Conservation (phyloP, 495 filamentous ascomycete species). For the Trichoderma virens region DNA sequence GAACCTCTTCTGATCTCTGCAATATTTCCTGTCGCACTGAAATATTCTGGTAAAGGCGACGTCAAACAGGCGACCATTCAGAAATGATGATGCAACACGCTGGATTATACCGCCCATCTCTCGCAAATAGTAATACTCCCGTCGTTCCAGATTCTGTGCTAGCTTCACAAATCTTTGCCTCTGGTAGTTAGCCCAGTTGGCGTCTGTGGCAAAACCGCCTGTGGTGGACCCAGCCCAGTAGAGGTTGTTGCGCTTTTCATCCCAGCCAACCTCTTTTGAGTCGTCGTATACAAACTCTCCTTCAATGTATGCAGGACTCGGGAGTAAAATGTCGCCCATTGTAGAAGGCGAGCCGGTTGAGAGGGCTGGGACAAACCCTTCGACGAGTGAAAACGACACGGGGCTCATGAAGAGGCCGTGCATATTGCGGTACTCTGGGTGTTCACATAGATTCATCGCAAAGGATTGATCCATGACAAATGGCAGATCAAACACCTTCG, state of each 20-base stretch:
- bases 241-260: constrained; percentile 24
- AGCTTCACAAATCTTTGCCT: constrained; percentile 33
- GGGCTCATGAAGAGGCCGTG: constrained; percentile 16
- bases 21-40: constrained; percentile 12
- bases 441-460: constrained; percentile 12
- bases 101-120: background rate
- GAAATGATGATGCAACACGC: constrained; percentile 8
- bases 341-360: background rate
- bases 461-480: constrained; percentile 8
- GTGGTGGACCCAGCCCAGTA: constrained; percentile 39
- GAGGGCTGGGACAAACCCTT: background rate
- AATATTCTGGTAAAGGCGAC: constrained; percentile 17
- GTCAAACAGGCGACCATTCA: constrained; percentile 12
- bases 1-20: constrained; percentile 15
- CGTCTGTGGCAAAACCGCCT: constrained; percentile 27
- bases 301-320: background rate
- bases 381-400: background rate
- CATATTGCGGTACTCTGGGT: constrained; percentile 11
- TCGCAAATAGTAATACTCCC: background rate
- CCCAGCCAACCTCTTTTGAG: constrained; percentile 28
- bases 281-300: constrained; percentile 18
- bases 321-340: background rate
- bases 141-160: background rate
- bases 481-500: background rate
- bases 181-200: constrained; percentile 28